Conservation (phyloP, 805 yeast genomes). For the Pichia pseudocactophila region DNA sequence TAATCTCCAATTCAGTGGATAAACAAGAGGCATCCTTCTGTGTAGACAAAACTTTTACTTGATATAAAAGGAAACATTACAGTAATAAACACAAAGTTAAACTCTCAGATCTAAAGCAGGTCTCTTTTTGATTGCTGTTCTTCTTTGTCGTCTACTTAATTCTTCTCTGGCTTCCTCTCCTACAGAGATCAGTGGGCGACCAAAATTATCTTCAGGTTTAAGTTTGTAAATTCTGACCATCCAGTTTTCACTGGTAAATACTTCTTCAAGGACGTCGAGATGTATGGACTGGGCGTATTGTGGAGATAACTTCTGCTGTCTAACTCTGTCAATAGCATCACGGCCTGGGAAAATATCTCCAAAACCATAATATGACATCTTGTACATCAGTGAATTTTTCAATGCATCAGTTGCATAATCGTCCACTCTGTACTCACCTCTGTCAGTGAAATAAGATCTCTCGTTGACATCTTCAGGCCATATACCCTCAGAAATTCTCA, state of each 20-base stretch:
- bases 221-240: slow-evolving; percentile 89
- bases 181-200: slow-evolving; percentile 63
- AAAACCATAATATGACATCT: slow-evolving; percentile 85
- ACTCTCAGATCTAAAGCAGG: slow-evolving; percentile 23
- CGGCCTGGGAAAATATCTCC: slow-evolving; percentile 57
- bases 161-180: slow-evolving; percentile 39
- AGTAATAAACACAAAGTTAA: not conserved
- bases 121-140: slow-evolving; percentile 21
- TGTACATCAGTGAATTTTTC: slow-evolving; percentile 88
- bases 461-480: slow-evolving; percentile 99
- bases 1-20: no score
- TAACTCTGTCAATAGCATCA: slow-evolving; percentile 74
- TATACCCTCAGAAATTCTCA: slow-evolving; percentile 94
- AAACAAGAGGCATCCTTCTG: no score
- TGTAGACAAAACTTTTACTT: no score
- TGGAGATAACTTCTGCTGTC: slow-evolving; percentile 51
- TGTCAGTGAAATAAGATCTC: slow-evolving; percentile 68
- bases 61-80: not conserved
- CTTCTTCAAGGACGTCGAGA: slow-evolving; percentile 82
- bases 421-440: slow-evolving; percentile 87
- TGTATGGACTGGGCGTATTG: slow-evolving; percentile 35
- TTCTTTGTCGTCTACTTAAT: slow-evolving; percentile 20
- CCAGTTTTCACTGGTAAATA: slow-evolving; percentile 93
- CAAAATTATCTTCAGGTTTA: slow-evolving; percentile 79
- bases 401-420: slow-evolving; percentile 72